phyloP scores from a whole-genome alignment of 2,329 filamentous ascomycete genomes.

The Lasiodiplodia sp. region DNA sequence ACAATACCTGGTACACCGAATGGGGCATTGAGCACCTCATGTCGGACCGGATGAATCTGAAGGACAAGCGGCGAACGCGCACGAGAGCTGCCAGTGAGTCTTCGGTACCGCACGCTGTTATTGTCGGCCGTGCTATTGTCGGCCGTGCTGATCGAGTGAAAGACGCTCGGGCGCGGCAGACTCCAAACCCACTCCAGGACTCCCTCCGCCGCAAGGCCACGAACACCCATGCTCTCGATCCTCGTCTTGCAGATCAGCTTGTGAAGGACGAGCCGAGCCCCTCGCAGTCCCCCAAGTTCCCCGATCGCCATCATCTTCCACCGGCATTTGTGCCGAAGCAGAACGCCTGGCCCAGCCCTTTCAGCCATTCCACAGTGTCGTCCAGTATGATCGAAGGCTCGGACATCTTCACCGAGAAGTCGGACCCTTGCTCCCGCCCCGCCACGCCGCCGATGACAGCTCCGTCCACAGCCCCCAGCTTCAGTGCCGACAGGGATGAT shows the following conservation, averaged over 20 bases:
- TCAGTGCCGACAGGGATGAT: background rate
- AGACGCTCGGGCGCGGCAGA: constrained; percentile 19
- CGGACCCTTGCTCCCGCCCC: constrained; percentile 3
- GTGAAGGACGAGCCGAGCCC: constrained; percentile 46
- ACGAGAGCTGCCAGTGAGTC: constrained; percentile 34
- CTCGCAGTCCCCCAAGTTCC: constrained; percentile 39
- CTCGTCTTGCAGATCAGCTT: constrained; percentile 45
- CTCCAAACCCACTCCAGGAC: constrained; percentile 2
- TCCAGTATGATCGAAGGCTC: constrained; percentile 13
- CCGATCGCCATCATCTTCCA: constrained; percentile 38
- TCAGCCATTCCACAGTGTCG: constrained; percentile 4
- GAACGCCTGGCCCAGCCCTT: constrained; percentile 44
- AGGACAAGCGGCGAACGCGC: constrained; percentile 70
- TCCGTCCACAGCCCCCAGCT: background rate
- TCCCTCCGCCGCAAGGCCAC: constrained; percentile 26
- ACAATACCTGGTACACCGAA: constrained; percentile 78
- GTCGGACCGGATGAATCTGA: constrained; percentile 77
- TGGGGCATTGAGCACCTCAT: constrained; percentile 77
- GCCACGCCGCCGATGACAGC: constrained; percentile 6
- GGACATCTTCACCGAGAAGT: constrained; percentile 22
- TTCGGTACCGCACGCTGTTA: background rate
- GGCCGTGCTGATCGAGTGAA: background rate
- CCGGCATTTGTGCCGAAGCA: constrained; percentile 44
- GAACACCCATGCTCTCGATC: constrained; percentile 41
- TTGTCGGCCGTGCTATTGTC: constrained; percentile 5